Conservation (phyloP, 768 basidiomycete species). For the Kockovaella imperatae region DNA sequence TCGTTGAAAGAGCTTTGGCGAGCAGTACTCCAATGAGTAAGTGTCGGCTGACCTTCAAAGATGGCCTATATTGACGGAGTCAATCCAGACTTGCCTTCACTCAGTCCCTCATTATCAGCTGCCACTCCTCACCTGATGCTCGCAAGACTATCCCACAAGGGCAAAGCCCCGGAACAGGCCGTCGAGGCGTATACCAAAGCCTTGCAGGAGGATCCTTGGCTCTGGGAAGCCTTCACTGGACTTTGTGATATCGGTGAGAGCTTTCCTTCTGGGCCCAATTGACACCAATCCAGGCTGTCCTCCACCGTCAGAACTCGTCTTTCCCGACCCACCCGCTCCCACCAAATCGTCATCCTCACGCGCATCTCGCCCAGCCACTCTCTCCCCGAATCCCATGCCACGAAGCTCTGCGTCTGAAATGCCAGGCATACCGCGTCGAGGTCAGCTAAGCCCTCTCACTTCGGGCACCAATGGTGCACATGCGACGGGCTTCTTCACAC, state of each 20-base stretch:
- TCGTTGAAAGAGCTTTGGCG: slow-evolving; percentile 24
- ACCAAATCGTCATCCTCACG: slow-evolving; percentile 10
- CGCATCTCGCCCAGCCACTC: slow-evolving; percentile 16
- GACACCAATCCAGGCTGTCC: slow-evolving; percentile 14
- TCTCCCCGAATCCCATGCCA: slow-evolving; percentile 35
- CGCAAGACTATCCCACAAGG: slow-evolving; percentile 23
- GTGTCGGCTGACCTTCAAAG: background rate
- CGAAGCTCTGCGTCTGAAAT: slow-evolving; percentile 33
- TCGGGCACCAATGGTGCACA: background rate
- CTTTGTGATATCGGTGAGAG: slow-evolving; percentile 42
- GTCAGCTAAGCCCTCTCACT: slow-evolving; percentile 14
- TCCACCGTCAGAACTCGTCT: slow-evolving; percentile 18
- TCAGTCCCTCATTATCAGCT: slow-evolving; percentile 12
- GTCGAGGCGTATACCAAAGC: slow-evolving; percentile 29
- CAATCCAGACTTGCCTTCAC: slow-evolving; percentile 17
- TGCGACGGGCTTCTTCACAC: slow-evolving; percentile 26
- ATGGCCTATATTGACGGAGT: background rate
- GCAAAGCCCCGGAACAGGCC: slow-evolving; percentile 24
- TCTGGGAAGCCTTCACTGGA: slow-evolving; percentile 42
- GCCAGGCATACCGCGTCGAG: slow-evolving; percentile 17
- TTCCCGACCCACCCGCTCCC: slow-evolving; percentile 23
- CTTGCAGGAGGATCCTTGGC: slow-evolving; percentile 36
- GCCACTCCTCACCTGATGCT: slow-evolving; percentile 17
- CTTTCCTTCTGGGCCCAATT: background rate
- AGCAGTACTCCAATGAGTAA: slow-evolving; percentile 17